Conservation (phyloP, 805 yeast genomes). For the Candida corydali region DNA sequence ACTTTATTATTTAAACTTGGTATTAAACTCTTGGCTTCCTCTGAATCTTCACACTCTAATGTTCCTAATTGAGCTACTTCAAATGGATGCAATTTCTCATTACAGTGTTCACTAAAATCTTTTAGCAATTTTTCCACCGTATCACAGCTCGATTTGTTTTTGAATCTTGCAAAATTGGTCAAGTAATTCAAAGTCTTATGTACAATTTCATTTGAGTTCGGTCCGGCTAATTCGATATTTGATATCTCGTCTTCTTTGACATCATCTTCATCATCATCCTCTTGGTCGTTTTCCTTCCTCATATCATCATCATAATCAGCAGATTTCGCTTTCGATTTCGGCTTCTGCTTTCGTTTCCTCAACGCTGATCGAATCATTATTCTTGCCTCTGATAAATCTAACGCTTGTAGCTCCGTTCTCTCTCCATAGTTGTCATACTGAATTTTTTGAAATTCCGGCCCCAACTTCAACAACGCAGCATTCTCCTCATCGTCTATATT, state of each 20-base stretch:
- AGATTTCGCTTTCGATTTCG: conserved; percentile 19
- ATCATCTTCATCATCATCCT: conserved; percentile 33
- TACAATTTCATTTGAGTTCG: conserved; percentile 80
- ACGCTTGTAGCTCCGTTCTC: conserved; percentile 70
- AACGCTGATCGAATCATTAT: conserved; percentile 86
- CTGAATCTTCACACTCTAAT: conserved; percentile 92
- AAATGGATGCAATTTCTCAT: conserved; percentile 76
- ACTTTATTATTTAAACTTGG: conserved; percentile 83
- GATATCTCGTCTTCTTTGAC: conserved; percentile 43
- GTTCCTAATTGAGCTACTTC: conserved; percentile 92
- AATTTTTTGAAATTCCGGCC: conserved; percentile 84
- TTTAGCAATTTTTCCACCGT: conserved; percentile 87
- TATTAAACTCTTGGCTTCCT: conserved; percentile 90
- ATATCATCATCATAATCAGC: conserved; percentile 7
- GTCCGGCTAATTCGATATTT: conserved; percentile 51
- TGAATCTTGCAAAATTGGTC: conserved; percentile 81
- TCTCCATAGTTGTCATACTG: conserved; percentile 82
- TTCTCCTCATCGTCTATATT: conserved; percentile 87
- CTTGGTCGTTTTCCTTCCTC: conserved; percentile 15
- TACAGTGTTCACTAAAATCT: conserved; percentile 47
- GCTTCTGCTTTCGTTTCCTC: conserved; percentile 47
- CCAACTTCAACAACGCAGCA: conserved; percentile 80
- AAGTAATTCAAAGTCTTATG: conserved; percentile 89
- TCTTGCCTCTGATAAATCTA: conserved; percentile 87
- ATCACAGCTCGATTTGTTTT: conserved; percentile 86